phyloP scores from a whole-genome alignment of 805 yeast species.

The Nakazawaea pomicola region DNA sequence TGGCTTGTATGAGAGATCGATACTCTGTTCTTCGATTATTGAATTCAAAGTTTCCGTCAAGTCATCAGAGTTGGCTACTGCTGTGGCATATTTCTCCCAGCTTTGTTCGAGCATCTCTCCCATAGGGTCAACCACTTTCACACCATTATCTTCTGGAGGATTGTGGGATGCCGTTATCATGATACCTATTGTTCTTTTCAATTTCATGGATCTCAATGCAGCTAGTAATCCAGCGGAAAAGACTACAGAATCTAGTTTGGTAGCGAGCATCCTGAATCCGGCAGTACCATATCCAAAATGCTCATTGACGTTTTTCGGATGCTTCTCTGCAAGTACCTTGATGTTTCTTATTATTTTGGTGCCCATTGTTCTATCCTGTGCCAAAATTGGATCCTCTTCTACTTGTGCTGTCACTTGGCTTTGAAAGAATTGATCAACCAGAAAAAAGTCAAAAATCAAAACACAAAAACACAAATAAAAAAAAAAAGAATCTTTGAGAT shows the following conservation, averaged over 20 bases:
- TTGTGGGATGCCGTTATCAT: constrained; percentile 97
- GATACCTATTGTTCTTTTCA: constrained; percentile 77
- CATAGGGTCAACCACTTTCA: constrained; percentile 87
- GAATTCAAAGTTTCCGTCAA: constrained; percentile 34
- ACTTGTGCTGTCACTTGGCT: too few relatives aligned
- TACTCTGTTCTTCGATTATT: constrained; percentile 35
- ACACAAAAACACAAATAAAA: too few relatives aligned
- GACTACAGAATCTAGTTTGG: constrained; percentile 70
- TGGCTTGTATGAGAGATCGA: constrained; percentile 39
- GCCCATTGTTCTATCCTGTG: too few relatives aligned
- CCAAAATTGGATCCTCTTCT: too few relatives aligned
- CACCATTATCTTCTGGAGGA: constrained; percentile 89
- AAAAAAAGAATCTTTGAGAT: background rate
- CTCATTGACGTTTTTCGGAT: constrained; percentile 40
- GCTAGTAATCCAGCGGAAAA: constrained; percentile 83
- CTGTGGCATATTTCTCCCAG: constrained; percentile 85
- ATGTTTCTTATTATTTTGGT: constrained; percentile 16
- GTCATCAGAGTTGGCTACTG: constrained; percentile 63
- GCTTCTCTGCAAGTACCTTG: constrained; percentile 16
- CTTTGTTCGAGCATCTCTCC: constrained; percentile 82
- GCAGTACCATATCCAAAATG: constrained; percentile 88
- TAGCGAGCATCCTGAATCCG: constrained; percentile 81
- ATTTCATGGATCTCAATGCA: constrained; percentile 67
- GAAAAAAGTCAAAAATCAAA: too few relatives aligned
- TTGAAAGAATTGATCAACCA: too few relatives aligned